phyloP scores from a whole-genome alignment of 495 filamentous ascomycete genomes.

The Penicillium subrubescens region DNA sequence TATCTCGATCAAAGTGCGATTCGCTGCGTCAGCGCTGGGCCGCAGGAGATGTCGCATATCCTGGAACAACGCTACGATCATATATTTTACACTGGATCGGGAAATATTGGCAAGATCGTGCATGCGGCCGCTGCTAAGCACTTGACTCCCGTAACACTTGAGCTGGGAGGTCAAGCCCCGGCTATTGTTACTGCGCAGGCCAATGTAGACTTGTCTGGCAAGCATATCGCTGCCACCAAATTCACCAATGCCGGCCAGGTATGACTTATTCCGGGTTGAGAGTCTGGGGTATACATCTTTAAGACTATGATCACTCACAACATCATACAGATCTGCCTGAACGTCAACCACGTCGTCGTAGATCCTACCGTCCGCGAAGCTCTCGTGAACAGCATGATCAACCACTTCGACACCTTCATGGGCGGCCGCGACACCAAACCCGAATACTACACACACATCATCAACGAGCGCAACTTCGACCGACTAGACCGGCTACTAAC shows the following conservation, averaged over 20 bases:
- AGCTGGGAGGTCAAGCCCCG: slow-evolving; percentile 84
- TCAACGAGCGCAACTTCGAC: slow-evolving; percentile 75
- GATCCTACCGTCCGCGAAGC: slow-evolving; percentile 65
- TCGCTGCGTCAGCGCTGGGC: slow-evolving; percentile 70
- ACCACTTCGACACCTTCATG: slow-evolving; percentile 65
- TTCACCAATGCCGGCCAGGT: slow-evolving; percentile 73
- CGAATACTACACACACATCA: slow-evolving; percentile 68
- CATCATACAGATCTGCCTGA: slow-evolving; percentile 62
- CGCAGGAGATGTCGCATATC: slow-evolving; percentile 72
- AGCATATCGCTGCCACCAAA: slow-evolving; percentile 79
- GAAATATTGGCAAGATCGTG: slow-evolving; percentile 74
- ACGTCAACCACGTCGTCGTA: slow-evolving; percentile 80
- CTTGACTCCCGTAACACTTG: slow-evolving; percentile 79
- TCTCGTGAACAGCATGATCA: slow-evolving; percentile 68
- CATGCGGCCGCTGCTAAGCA: slow-evolving; percentile 86
- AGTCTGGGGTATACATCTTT: not conserved
- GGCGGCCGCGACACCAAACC: slow-evolving; percentile 60
- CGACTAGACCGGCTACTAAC: slow-evolving; percentile 79
- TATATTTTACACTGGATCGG: slow-evolving; percentile 86
- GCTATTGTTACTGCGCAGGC: slow-evolving; percentile 79
- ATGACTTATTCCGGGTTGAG: not conserved
- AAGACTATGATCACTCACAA: not conserved
- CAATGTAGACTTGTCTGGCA: slow-evolving; percentile 71
- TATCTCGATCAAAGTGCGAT: slow-evolving; percentile 70
- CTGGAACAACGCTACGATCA: slow-evolving; percentile 87